phyloP scores from a whole-genome alignment of 257 asterid species.

The Fraxinus cuspidata region DNA sequence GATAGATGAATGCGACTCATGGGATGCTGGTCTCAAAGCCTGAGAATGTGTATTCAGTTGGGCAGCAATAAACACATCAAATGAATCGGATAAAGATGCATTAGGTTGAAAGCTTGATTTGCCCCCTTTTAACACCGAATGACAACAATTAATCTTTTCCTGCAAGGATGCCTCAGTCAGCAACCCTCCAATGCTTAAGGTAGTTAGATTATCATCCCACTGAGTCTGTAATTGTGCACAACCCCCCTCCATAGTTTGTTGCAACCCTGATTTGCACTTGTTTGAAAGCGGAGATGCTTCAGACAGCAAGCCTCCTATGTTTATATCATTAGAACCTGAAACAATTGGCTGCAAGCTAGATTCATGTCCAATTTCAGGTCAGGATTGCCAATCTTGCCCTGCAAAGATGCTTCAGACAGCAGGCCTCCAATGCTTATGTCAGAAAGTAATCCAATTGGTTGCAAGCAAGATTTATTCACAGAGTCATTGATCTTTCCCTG shows the following conservation, averaged over 20 bases:
- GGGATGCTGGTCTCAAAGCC: slow-evolving; percentile 35
- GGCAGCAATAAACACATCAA: slow-evolving; percentile 43
- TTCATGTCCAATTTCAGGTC: slow-evolving; percentile 30
- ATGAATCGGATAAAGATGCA: slow-evolving; percentile 37
- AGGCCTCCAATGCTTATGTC: slow-evolving; percentile 51
- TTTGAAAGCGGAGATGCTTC: slow-evolving; percentile 54
- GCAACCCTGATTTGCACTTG: slow-evolving; percentile 26
- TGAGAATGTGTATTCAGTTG: slow-evolving; percentile 39
- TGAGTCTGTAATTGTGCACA: slow-evolving; percentile 38
- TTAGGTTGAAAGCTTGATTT: slow-evolving; percentile 37
- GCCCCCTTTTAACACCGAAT: slow-evolving; percentile 37
- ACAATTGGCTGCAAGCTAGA: slow-evolving; percentile 42
- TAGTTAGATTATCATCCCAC: slow-evolving; percentile 63
- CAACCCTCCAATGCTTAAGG: slow-evolving; percentile 83
- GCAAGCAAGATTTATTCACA: slow-evolving; percentile 41
- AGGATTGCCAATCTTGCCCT: slow-evolving; percentile 36
- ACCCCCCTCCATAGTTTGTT: slow-evolving; percentile 24
- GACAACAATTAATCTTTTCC: slow-evolving; percentile 37
- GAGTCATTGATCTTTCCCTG: slow-evolving; percentile 53
- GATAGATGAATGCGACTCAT: slow-evolving; percentile 58
- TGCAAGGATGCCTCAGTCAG: slow-evolving; percentile 67
- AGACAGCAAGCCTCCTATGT: slow-evolving; percentile 56
- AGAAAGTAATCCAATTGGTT: slow-evolving; percentile 41
- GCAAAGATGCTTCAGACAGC: slow-evolving; percentile 53
- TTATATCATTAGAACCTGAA: slow-evolving; percentile 47